Evolutionary conservation across 164 flowering plant genomes (phyloP), one percentile per base, ranked within the genome.

Genomic region (Chloranthus sessilifolius): DNA sequence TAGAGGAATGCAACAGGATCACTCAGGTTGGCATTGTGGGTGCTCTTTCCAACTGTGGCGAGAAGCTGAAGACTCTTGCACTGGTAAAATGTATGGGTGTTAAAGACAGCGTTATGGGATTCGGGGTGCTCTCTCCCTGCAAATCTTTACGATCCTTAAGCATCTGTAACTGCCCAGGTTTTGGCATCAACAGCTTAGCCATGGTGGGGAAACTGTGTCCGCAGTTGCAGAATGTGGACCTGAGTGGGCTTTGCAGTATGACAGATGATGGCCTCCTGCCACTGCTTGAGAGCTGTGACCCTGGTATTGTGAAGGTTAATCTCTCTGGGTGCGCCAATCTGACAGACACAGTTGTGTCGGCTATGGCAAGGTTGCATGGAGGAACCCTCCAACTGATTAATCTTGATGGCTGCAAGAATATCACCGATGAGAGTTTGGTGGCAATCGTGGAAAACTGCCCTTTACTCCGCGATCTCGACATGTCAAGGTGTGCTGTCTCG

Each of bases 1-100:
- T 87, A 47, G 85, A 82, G 47, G 92, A 83, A 68, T 87, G 95
- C 77, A 76, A 82, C 71, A 60, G 74, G 76, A 69, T 87, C 56
- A 73, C 81, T 50, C 79, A 73, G 55, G 22, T 38, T 43, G 95
- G 95, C 52, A 50, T 87, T 54, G 62, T 75, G 31, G 79, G 73
- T 29, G 52, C 65, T 22, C 74, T 87, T 36, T 44, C 70, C 9
- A 72, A 61, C 61, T 72, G 73, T 46, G 73, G 78, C 16, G 34
- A 59, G 7, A 82, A 76, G 40, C 51, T 87, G 72, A 87, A 71
- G 72, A 63, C 74, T 8, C 60, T 87, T 39, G 19, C 78, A 25
- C 41, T 87, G 34, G 77, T 65, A 4, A 78, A 70, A 52, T 87
- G 95, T 74, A 61, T 71, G 52, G 89, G 89, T 1, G 60, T 81